A percentile compares a stretch with the other conserved stretches of the same genome.
These are phyloP conservation scores for Oryza brachyantha DNA, from an alignment of 176 grass and related monocot species.

Conservation along the genomic window DNA sequence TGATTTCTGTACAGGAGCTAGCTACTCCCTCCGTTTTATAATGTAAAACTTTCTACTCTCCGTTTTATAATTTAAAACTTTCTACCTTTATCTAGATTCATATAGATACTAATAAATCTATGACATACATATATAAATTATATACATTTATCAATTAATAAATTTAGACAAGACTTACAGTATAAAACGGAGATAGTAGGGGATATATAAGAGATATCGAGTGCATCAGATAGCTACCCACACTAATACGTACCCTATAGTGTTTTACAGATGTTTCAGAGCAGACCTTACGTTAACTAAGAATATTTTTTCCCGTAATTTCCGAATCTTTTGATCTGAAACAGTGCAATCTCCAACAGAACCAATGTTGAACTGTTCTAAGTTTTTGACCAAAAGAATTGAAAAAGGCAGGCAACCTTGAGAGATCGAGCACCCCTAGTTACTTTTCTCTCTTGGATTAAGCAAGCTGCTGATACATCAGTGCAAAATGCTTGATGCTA, in stretches of 20 bases:
- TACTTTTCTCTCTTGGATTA: not conserved
- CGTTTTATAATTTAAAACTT: no score
- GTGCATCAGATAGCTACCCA: not conserved
- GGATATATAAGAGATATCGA: not conserved
- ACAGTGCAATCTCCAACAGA: not conserved
- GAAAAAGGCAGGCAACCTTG: not conserved
- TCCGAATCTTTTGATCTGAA: conserved; percentile 25
- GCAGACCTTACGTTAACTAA: not conserved
- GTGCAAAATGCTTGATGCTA: not conserved
- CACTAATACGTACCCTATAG: not conserved
- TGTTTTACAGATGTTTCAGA: not conserved
- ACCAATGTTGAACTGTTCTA: not conserved
- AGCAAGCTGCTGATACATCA: not conserved
- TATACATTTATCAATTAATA: no score
- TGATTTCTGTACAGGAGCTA: not conserved
- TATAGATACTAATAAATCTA: no score
- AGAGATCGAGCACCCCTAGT: no score
- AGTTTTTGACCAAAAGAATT: conserved; percentile 4
- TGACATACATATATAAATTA: no score
- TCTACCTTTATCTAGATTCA: no score
- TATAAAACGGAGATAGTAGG: no score
- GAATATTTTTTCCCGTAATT: not conserved
- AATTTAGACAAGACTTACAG: no score
- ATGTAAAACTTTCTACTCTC: no score
- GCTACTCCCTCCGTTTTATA: no score